Conservation (phyloP, 208 protist species). For the Trypanosoma platydactyli region DNA sequence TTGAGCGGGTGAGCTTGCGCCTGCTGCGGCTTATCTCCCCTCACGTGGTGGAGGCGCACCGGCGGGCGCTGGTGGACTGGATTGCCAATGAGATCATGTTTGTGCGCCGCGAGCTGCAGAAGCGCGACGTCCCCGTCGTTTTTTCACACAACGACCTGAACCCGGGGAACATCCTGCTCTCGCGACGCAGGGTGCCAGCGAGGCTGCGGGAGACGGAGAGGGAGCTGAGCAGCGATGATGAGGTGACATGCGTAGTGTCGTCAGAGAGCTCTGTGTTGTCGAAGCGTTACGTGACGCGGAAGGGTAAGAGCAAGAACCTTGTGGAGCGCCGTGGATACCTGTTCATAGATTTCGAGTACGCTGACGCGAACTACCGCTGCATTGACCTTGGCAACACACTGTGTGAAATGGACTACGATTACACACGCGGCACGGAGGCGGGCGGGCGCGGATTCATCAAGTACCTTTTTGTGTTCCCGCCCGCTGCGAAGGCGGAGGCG, state of each 20-base stretch:
- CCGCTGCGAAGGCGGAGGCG: slow-evolving; percentile 35
- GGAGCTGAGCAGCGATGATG: slow-evolving; percentile 41
- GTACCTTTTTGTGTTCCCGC: slow-evolving; percentile 63
- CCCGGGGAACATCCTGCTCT: slow-evolving; percentile 78
- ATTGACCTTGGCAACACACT: slow-evolving; percentile 84
- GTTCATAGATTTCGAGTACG: slow-evolving; percentile 89
- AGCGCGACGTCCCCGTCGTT: slow-evolving; percentile 50
- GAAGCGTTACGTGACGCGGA: slow-evolving; percentile 65
- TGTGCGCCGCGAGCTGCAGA: slow-evolving; percentile 41
- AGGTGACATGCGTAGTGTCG: slow-evolving; percentile 46
- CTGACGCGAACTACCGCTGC: slow-evolving; percentile 83
- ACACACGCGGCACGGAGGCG: slow-evolving; percentile 66
- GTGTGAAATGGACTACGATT: slow-evolving; percentile 87
- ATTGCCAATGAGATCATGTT: slow-evolving; percentile 49
- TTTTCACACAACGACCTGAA: slow-evolving; percentile 88
- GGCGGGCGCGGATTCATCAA: slow-evolving; percentile 81
- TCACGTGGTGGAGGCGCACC: slow-evolving; percentile 43
- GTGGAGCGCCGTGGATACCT: slow-evolving; percentile 73
- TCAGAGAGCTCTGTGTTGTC: slow-evolving; percentile 49
- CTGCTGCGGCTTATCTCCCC: slow-evolving; percentile 65
- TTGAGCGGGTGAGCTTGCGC: slow-evolving; percentile 74
- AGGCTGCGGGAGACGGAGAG: slow-evolving; percentile 15
- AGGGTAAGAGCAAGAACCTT: slow-evolving; percentile 62
- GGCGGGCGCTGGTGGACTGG: slow-evolving; percentile 43
- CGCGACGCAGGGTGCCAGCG: slow-evolving; percentile 21